phyloP scores from a whole-genome alignment of 2,329 filamentous ascomycete genomes.

The Neofusicoccum ribis region DNA sequence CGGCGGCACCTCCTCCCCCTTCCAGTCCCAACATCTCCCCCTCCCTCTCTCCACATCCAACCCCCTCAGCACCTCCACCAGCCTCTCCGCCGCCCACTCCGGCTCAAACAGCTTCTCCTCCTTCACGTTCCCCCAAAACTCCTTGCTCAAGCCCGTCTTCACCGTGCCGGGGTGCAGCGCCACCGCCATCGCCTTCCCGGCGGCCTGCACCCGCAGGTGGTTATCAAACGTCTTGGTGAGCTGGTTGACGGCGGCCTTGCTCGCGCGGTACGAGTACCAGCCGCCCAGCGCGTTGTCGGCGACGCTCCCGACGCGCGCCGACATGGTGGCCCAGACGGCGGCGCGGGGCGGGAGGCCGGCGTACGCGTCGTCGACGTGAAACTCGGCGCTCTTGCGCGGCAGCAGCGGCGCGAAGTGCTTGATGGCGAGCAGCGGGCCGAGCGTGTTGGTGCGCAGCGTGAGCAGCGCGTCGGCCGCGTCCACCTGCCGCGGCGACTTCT shows the following conservation, averaged over 20 bases:
- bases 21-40: constrained; percentile 43
- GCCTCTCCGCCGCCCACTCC: constrained; percentile 64
- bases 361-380: constrained; percentile 22
- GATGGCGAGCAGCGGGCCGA: constrained; percentile 73
- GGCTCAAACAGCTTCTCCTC: constrained; percentile 65
- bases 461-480: constrained; percentile 61
- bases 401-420: constrained; percentile 74
- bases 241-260: constrained; percentile 73
- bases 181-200: constrained; percentile 65
- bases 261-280: constrained; percentile 79
- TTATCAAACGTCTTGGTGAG: constrained; percentile 71
- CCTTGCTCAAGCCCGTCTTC: constrained; percentile 69
- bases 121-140: constrained; percentile 68
- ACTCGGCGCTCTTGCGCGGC: constrained; percentile 56
- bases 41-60: constrained; percentile 57
- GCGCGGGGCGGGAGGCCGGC: constrained; percentile 43
- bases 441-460: constrained; percentile 71
- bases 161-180: constrained; percentile 80
- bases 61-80: constrained; percentile 60
- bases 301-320: constrained; percentile 74
- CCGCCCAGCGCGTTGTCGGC: constrained; percentile 72
- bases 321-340: constrained; percentile 72
- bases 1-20: constrained; percentile 39
- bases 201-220: constrained; percentile 58
- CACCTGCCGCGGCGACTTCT: constrained; percentile 69